These are phyloP conservation scores for Ustilago nuda DNA, from an alignment of 1,284 basidiomycete species.

Conservation along the genomic window DNA sequence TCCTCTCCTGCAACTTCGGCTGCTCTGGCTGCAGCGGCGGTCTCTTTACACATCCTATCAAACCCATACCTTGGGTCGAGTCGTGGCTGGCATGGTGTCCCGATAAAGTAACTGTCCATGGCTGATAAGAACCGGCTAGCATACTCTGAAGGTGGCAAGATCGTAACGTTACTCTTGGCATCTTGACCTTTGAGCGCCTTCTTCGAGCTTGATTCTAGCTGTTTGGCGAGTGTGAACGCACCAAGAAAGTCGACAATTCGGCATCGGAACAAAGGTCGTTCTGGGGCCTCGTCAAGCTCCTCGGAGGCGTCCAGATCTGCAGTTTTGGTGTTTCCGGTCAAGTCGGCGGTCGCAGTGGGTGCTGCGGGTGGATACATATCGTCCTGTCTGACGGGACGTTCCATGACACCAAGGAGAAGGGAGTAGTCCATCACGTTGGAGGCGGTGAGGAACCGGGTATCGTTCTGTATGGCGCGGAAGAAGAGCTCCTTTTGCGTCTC, in stretches of 20 bases:
- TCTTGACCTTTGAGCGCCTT: slow-evolving; percentile 60
- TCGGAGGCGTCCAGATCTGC: slow-evolving; percentile 12
- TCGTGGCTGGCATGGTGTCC: slow-evolving; percentile 46
- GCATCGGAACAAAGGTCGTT: slow-evolving; percentile 47
- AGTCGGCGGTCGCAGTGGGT: slow-evolving; percentile 3
- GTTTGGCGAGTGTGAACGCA: slow-evolving; percentile 63
- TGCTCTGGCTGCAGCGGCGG: slow-evolving; percentile 11
- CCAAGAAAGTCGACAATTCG: slow-evolving; percentile 64
- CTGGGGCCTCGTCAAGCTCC: slow-evolving; percentile 15
- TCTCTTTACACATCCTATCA: slow-evolving; percentile 36
- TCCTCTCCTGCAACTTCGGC: background rate
- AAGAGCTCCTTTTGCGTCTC: slow-evolving; percentile 57
- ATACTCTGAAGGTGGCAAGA: slow-evolving; percentile 61
- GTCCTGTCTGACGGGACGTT: slow-evolving; percentile 35
- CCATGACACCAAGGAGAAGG: slow-evolving; percentile 60
- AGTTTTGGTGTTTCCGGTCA: background rate
- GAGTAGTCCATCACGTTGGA: slow-evolving; percentile 67
- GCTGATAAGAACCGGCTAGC: slow-evolving; percentile 55
- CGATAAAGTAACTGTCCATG: slow-evolving; percentile 58
- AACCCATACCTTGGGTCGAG: slow-evolving; percentile 39
- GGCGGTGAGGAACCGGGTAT: slow-evolving; percentile 57
- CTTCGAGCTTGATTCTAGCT: slow-evolving; percentile 59
- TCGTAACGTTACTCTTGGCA: slow-evolving; percentile 60
- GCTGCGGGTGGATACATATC: slow-evolving; percentile 44
- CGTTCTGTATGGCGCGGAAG: slow-evolving; percentile 54